phyloP scores from a whole-genome alignment of 495 filamentous ascomycete genomes.

The Symbiotaphrina buchneri region DNA sequence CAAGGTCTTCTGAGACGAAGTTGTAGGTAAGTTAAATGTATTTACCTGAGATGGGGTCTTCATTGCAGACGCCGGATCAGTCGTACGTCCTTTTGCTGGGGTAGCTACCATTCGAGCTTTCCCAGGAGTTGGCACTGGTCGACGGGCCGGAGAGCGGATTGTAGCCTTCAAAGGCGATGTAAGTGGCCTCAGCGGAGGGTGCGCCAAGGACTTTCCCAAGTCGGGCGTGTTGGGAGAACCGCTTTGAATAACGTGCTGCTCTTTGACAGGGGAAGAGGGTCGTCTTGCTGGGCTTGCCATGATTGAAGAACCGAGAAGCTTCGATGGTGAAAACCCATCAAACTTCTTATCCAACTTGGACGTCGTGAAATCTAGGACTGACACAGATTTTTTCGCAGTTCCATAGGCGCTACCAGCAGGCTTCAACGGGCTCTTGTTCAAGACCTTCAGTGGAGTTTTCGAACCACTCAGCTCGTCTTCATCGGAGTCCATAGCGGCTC shows the following conservation, averaged over 20 bases:
- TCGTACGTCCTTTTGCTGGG: too few species aligned
- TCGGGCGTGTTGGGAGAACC: too few species aligned
- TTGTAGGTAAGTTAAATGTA: too few species aligned
- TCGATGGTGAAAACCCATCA: conserved; percentile 11
- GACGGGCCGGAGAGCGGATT: conserved; percentile 7
- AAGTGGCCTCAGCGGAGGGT: conserved; percentile 15
- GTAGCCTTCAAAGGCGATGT: conserved; percentile 6
- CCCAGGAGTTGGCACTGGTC: not conserved
- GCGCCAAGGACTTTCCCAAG: not conserved
- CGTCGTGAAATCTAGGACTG: conserved; percentile 16
- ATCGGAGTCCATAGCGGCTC: conserved; percentile 18
- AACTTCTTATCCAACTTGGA: conserved; percentile 10
- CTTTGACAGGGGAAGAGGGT: conserved; percentile 26
- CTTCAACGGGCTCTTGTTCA: conserved; percentile 19
- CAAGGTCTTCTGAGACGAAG: conserved; percentile 1
- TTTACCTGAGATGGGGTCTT: too few species aligned
- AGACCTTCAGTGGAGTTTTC: conserved; percentile 17
- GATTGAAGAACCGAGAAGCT: conserved; percentile 15
- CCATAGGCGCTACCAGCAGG: not conserved
- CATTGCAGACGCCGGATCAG: too few species aligned
- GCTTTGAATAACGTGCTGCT: too few species aligned
- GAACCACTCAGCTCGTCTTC: conserved; percentile 24
- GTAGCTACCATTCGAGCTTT: not conserved
- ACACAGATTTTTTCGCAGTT: conserved; percentile 4
- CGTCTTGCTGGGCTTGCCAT: conserved; percentile 26